Evolutionary conservation across 768 basidiomycete genomes (phyloP).

Genomic region (Sarcodon sp.): DNA sequence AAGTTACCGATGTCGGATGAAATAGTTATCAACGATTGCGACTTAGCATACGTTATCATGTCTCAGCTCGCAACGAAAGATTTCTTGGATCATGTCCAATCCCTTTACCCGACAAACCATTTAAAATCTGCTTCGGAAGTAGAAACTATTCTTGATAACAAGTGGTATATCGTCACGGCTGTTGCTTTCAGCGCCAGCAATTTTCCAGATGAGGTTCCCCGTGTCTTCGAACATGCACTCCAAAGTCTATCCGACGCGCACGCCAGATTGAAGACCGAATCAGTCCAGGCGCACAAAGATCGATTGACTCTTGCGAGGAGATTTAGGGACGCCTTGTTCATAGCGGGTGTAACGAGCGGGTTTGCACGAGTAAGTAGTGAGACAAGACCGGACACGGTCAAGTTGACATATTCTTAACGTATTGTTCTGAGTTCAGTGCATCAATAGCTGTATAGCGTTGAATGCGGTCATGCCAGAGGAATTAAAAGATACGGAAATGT

Average conservation of each 20-base stretch:
- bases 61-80: slow-evolving; percentile 23
- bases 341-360: slow-evolving; percentile 43
- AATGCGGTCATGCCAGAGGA: slow-evolving; percentile 40
- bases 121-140: slow-evolving; percentile 2
- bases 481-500: slow-evolving; percentile 30
- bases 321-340: slow-evolving; percentile 49
- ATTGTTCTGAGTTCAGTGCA: slow-evolving; percentile 23
- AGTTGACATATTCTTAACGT: no score
- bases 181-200: slow-evolving; percentile 49
- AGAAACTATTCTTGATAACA: slow-evolving; percentile 20
- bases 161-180: slow-evolving; percentile 49
- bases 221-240: slow-evolving; percentile 37
- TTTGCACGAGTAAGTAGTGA: slow-evolving; percentile 35
- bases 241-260: slow-evolving; percentile 23
- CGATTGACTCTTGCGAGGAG: slow-evolving; percentile 33
- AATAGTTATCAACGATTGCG: background rate
- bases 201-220: slow-evolving; percentile 40
- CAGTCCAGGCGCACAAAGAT: slow-evolving; percentile 18
- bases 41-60: slow-evolving; percentile 5
- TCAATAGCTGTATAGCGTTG: slow-evolving; percentile 42
- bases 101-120: slow-evolving; percentile 25
- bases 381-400: no score
- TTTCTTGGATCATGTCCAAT: slow-evolving; percentile 31
- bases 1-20: no score
- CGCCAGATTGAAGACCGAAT: background rate